Evolutionary conservation across 345 rosid genomes (phyloP), one percentile per base, ranked within the genome.

Genomic region (Sapria himalayana): DNA sequence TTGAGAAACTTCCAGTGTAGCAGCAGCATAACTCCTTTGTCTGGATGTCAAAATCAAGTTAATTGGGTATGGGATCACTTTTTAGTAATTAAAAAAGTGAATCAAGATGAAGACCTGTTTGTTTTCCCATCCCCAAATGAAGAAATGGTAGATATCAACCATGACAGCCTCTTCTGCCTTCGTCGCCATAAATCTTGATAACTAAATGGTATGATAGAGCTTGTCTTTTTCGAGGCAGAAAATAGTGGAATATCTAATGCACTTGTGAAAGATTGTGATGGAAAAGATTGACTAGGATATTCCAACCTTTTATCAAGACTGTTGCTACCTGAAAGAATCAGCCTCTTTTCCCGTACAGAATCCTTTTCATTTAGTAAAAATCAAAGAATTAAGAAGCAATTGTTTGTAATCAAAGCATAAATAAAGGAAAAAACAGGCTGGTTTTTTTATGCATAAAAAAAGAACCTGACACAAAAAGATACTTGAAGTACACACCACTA

Each of bases 1-100:
- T 49, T 74, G 93, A 55, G 93, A 69, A 39, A 76, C 65, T 55
- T 79, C 93, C 47, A 89, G 59, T 7, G 95, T 74, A 22, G 98
- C 98, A 58, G 84, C 95, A 12, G 78, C 61, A 62, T 70, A 89
- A 48, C 59, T 67, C 65, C 85, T 82, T 55, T 56, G 56, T 22
- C 57, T 41, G 41, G 39, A 35, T 42, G 61, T 44, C 12, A 12
- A 36, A n/a, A 52, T 12, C 25, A 7, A 17, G 3, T 11, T 12
- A 13, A n/a, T 27, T 25, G 44, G 49, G 44, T 50, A 42, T 19
- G 22, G 39, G 43, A 52, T 41, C 7, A 20, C 22, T 17, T 32
- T 40, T 18, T 33, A 12, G 12, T 50, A 12, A 25, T 37, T 45
- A 35, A 20, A 46, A 52, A 14, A 40, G 22, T 50, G 37, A 24